Evolutionary conservation across 139 green algal genomes (phyloP).

Genomic region (Edaphochlamys debaryana): DNA sequence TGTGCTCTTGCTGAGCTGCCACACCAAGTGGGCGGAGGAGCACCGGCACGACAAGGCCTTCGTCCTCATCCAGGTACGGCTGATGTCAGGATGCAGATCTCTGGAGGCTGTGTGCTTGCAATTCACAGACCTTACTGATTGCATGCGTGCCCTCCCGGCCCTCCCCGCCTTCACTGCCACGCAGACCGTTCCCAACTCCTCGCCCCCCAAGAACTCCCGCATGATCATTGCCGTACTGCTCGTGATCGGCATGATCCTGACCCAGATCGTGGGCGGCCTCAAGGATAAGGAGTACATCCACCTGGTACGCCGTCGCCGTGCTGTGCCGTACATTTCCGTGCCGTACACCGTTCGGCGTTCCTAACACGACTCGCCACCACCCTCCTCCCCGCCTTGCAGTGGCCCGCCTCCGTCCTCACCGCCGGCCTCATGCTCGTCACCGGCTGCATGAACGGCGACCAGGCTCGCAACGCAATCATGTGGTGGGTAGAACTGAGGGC

Average conservation of each 20-base stretch:
- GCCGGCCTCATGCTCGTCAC: constrained; percentile 17
- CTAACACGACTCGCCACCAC: no score
- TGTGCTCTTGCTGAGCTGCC: constrained; percentile 65
- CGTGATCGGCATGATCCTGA: constrained; percentile 58
- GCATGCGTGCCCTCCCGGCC: no score
- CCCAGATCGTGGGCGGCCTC: constrained; percentile 28
- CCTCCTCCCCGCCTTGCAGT: no score
- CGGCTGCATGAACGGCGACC: constrained; percentile 35
- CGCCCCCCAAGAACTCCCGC: constrained; percentile 38
- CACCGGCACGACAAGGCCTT: background rate
- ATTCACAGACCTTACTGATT: no score
- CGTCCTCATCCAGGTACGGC: background rate
- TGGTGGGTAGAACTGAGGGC: no score
- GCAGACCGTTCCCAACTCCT: constrained; percentile 10
- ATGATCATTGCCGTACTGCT: constrained; percentile 53
- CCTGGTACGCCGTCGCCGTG: no score
- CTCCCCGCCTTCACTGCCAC: no score
- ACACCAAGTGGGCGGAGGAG: background rate
- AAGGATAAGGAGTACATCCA: constrained; percentile 20
- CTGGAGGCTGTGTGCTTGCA: no score
- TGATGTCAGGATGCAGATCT: no score
- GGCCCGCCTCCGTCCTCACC: constrained; percentile 57
- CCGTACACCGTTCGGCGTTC: no score
- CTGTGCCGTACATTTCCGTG: no score
- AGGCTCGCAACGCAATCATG: constrained; percentile 57